A percentile compares a stretch with the other conserved stretches of the same genome.
phyloP scores from a whole-genome alignment of 306 rosid species.

The Canavalia gladiata region DNA sequence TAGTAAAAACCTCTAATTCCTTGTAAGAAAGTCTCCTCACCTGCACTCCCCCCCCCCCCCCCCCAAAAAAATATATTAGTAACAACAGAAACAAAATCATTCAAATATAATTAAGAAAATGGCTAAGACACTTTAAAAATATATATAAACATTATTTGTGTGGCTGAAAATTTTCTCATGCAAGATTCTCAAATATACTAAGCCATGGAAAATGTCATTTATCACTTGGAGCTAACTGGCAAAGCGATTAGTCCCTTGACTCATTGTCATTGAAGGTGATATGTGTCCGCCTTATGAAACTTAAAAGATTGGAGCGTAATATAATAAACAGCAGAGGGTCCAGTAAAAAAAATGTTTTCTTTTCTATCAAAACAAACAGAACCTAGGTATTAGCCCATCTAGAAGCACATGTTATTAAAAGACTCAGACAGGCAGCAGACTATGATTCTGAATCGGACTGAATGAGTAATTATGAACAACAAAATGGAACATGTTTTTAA shows the following conservation, averaged over 20 bases:
- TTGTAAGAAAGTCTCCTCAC: conserved; percentile 58
- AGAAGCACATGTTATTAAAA: conserved; percentile 14
- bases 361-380: background rate
- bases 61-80: conserved; percentile 17
- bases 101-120: background rate
- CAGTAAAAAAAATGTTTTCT: background rate
- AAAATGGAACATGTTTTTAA: conserved; percentile 17
- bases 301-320: background rate
- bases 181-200: background rate
- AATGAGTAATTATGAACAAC: background rate
- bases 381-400: background rate
- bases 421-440: background rate
- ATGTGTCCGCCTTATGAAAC: background rate
- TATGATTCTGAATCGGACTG: background rate
- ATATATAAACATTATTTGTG: background rate
- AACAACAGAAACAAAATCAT: background rate
- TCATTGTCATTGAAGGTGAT: conserved; percentile 33
- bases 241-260: conserved; percentile 33
- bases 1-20: conserved; percentile 52
- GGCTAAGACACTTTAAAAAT: background rate
- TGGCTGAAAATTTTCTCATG: conserved; percentile 7
- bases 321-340: background rate
- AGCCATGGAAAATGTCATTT: background rate
- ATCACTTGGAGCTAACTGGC: conserved; percentile 12
- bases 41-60: no score